Evolutionary conservation across 306 rosid genomes (phyloP), one percentile per base, ranked within the genome.

Genomic region (Dalbergia cochinchinensis): DNA sequence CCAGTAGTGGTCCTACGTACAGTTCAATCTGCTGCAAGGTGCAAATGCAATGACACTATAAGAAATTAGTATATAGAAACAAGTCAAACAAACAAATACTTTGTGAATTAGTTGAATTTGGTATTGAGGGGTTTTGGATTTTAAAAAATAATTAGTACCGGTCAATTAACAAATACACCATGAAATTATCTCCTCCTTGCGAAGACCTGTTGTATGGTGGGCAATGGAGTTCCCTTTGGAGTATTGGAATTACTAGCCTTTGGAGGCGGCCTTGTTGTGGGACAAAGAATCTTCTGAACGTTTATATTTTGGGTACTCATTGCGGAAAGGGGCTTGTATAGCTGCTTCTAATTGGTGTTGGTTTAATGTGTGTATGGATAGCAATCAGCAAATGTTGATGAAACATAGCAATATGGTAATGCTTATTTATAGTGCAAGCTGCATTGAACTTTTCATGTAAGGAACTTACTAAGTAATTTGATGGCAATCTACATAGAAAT

Each of bases 241-340:
- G 72, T 55, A 0, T 37, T 63, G 5, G 71, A 3, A 3, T 19
- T 73, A 26, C 2, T 54, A 26, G 6, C 8, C 45, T 45, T n/a
- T 45, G 79, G 47, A 8, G 81, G 61, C 31, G 79, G 71, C 61
- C 79, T 75, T 61, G 79, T 75, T 11, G 35, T 48, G 0, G 61
- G 71, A 8, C 34, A 9, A 26, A 75, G 19, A 75, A 4, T 4
- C 3, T 62, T 33, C 19, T 62, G 48, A 62, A 75, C 26, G 61
- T 2, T n/a, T 59, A 8, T 22, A 4, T 42, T 58, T 45, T 16
- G 41, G 31, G 31, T 26, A 74, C 47, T 74, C 79, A 74, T 74
- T 42, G 4, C 54, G 18, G 1, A 10, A 26, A 5, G 15, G 7
- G 2, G 47, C 16, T 55, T 6, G n/a, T 44, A 20, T 26, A 26